Evolutionary conservation across 345 rosid species (phyloP), one percentile per base, ranked within the genome.

Genomic region (Arabidopsis suecica): DNA sequence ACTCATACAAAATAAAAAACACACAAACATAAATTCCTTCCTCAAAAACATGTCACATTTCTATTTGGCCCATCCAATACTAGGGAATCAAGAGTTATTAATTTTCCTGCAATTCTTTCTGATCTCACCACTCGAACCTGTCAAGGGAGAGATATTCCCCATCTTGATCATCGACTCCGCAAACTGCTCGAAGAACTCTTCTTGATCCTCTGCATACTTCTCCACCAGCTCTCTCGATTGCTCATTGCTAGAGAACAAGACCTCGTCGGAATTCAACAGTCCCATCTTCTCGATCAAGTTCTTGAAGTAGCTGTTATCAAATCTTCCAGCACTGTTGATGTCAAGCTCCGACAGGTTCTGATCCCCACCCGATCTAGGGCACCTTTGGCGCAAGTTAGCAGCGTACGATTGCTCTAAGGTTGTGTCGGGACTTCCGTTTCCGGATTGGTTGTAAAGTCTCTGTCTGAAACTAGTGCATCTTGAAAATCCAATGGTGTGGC

Each of bases 141-240:
- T 93, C 85, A 91, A 61, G n/a, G 98, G 98, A 64, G 98, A 78
- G 73, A 91, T 84, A 66, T 86, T 88, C 11, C 92, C 93, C 98
- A 93, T 91, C 87, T 82, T 91, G 38, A 91, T 61, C 94, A 93
- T 93, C 22, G 97, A 91, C 82, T 84, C 81, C 12, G 93, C 88
- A 40, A 91, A 91, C 61, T 93, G 96, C 82, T 82, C 51, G 8
- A 91, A 84, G 87, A 91, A 91, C 48, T 87, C 82, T 72, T 77
- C 82, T 53, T 85, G 85, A 80, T 85, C 80, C 78, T 78, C 73
- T 3, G 97, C 96, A 49, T 91, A 93, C 69, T 79, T 69, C 88
- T 87, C 78, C 78, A 89, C 98, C 1, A 93, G 69, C 56, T 83
- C 88, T 83, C 71, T 69, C 7, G 98, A 85, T 37, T 71, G 79